Conservation (phyloP, 345 rosid species). For the Erucastrum elatum region DNA sequence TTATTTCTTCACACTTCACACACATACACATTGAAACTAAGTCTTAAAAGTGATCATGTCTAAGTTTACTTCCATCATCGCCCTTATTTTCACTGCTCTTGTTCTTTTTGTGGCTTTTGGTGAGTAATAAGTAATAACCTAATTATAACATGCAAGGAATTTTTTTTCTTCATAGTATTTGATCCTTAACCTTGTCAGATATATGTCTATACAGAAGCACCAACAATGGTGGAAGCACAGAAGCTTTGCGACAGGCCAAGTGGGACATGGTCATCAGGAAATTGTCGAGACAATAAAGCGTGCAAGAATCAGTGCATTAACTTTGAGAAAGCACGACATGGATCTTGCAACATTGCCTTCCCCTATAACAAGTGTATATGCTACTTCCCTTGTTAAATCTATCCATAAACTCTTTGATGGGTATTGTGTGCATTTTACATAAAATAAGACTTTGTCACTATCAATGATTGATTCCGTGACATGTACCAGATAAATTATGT, state of each 20-base stretch:
- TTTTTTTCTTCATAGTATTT: neutral
- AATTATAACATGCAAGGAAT: neutral
- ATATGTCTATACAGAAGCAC: slow-evolving; percentile 5
- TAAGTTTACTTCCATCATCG: slow-evolving; percentile 19
- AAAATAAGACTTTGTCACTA: slow-evolving; percentile 9
- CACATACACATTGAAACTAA: neutral
- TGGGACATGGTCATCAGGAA: slow-evolving; percentile 28
- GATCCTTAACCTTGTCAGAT: neutral
- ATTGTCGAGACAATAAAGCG: neutral
- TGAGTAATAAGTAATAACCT: slow-evolving; percentile 22
- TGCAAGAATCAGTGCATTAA: slow-evolving; percentile 33
- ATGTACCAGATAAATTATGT: slow-evolving; percentile 4
- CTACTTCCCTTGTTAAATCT: slow-evolving; percentile 19
- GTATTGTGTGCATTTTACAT: neutral
- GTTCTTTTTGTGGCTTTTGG: slow-evolving; percentile 31
- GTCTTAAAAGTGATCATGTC: slow-evolving; percentile 12
- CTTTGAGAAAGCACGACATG: slow-evolving; percentile 32
- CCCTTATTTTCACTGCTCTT: slow-evolving; percentile 17
- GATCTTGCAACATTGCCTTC: slow-evolving; percentile 25
- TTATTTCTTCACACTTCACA: slow-evolving; percentile 10
- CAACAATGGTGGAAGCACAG: slow-evolving; percentile 26
- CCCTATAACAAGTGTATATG: slow-evolving; percentile 19
- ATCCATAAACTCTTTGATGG: neutral
- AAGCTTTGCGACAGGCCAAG: slow-evolving; percentile 16
- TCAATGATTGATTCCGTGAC: neutral